Base-by-base conservation (phyloP, 768 basidiomycete species). In the Hydnomerulius pinastri region DNA sequence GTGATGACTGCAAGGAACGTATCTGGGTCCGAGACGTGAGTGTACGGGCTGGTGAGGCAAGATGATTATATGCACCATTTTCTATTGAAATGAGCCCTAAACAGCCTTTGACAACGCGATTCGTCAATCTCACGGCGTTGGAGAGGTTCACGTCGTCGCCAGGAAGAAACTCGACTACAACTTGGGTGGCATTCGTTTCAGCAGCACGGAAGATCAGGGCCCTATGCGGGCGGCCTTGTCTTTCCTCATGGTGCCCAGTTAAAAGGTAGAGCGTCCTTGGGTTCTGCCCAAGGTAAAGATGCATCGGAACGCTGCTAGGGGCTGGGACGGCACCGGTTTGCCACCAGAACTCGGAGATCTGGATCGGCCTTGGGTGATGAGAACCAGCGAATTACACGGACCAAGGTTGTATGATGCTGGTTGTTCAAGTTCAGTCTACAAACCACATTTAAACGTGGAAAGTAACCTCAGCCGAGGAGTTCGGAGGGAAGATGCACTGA, bases 1-100 rank as follows among this genome's bases (percentile, higher is more conserved):
- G 86, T 85, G 46, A 96, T 77, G 35, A 95, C 75, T 15, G 90
- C 87, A 23, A 97, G 79, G 71, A 97, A 98, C 45, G 92, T 79
- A 58, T 94, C 92, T 92, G 35, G 29, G 32, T 28, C 6, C 4
- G 15, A 13, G 32, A 38, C n/a, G 25, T 59, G 33, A 62, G 53
- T 49, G 44, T 24, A 25, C 7, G 23, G 28, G 11, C 24, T 37
- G 11, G 24, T 43, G 23, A 55, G 48, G 37, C 12, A 41, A 43
- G n/a, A 45, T 48, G 21, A 5, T 21, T 38, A 24, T 41, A 55
- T 80, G 58, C 53, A 83, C 88, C 86, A 60, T 82, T 82, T 28
- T 85, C 83, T 17, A 92, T 73, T 11, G 80, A 82, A 39, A 92
- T 87, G 46, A 92, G 72, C 5, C 94, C 94, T 43, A 96, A 71